Evolutionary conservation across 202 grass and related monocot species (phyloP).

Genomic region (Panicum virgatum): DNA sequence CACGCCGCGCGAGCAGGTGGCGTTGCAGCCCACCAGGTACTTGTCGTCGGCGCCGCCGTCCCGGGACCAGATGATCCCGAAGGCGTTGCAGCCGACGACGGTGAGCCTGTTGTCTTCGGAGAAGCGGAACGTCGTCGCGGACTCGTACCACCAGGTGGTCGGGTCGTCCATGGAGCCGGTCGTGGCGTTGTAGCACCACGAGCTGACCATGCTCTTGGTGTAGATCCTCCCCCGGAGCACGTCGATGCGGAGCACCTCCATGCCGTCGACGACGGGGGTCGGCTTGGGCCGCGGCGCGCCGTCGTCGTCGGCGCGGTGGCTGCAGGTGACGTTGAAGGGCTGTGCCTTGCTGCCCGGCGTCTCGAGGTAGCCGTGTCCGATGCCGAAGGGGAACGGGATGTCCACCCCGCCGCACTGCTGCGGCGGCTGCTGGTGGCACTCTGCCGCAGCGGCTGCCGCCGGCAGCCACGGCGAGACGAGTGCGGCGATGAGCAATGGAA

Average conservation of each 20-base stretch:
- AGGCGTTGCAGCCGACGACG: constrained; percentile 51
- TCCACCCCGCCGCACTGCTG: background rate
- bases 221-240: background rate
- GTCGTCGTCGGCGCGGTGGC: background rate
- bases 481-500: background rate
- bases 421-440: background rate
- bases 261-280: background rate
- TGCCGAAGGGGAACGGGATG: constrained; percentile 45
- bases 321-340: constrained; percentile 20
- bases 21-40: constrained; percentile 39
- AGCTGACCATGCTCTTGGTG: background rate
- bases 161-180: background rate
- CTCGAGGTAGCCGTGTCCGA: constrained; percentile 29
- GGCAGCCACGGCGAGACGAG: background rate
- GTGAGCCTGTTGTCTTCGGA: constrained; percentile 55
- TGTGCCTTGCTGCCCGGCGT: background rate
- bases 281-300: no score
- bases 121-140: background rate
- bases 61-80: constrained; percentile 25
- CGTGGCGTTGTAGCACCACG: background rate
- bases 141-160: background rate
- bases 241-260: background rate
- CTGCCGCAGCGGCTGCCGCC: background rate
- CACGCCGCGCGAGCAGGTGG: constrained; percentile 8
- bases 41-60: constrained; percentile 17